Evolutionary conservation across 139 green algal species (phyloP), one percentile per base, ranked within the genome.

Genomic region (Coelastrella sp.): DNA sequence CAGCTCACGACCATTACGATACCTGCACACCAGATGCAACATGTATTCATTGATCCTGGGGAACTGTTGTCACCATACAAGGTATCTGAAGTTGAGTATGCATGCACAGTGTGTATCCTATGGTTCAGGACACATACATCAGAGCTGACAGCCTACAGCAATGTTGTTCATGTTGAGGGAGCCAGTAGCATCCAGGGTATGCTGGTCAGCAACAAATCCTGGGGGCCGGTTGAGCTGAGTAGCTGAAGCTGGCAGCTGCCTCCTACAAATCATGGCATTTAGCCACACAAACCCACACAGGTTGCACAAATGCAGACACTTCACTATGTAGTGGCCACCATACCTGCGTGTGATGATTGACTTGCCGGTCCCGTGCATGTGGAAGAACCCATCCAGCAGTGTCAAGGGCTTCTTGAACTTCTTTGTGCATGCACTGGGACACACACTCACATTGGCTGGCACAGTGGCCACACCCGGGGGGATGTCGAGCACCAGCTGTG

Each of bases 341-440:
- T 64, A 71, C 82, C 82, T 73, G 4, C 83, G 47, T 5, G 68
- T 71, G 54, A 73, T 80, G 83, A 88, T 88, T 22, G 66, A 80
- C 65, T 80, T 88, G 83, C 83, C 83, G 7, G 68, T 5, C 54
- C 68, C 83, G 56, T 88, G 83, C 83, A 80, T 80, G 83, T 88
- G 83, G 66, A 88, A 73, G 54, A 88, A 80, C 54, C 66, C 68
- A n/a, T 80, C 19, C 61, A 88, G 68, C 83, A 88, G 83, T 59
- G 47, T 80, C 13, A 88, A 6, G 4, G 83, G 83, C n/a, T 17
- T 8, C 83, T 80, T 88, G 17, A 88, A 88, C 82, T 11, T 77
- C 16, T 68, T 59, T 5, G 68, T 88, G 83, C 83, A 88, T 6
- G 5, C 19, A 32, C 68, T 66, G 7, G 83, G 83, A 68, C 83